Conservation (phyloP, 2,329 filamentous ascomycete species). For the Cladosporium sp. region DNA sequence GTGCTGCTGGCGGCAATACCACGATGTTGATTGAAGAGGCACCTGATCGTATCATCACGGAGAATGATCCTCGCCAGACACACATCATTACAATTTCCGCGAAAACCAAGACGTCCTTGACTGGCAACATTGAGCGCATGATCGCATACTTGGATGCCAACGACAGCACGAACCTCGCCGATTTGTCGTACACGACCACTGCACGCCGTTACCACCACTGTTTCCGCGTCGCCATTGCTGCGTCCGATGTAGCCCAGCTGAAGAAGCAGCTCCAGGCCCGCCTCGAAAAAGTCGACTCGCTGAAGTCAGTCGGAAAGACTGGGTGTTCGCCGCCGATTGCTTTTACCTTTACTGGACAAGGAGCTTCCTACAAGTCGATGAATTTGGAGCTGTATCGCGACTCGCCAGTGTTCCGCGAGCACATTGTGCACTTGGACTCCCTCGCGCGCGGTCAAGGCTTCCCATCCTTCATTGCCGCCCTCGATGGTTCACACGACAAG, state of each 20-base stretch:
- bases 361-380: slow-evolving; percentile 25
- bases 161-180: slow-evolving; percentile 52
- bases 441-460: slow-evolving; percentile 35
- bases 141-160: slow-evolving; percentile 57
- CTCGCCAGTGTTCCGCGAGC: slow-evolving; percentile 31
- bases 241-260: slow-evolving; percentile 34
- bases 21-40: slow-evolving; percentile 63
- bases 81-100: slow-evolving; percentile 62
- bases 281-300: slow-evolving; percentile 20
- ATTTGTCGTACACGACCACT: slow-evolving; percentile 67
- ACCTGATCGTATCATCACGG: slow-evolving; percentile 39
- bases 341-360: slow-evolving; percentile 46
- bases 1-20: slow-evolving; percentile 71
- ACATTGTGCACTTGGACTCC: slow-evolving; percentile 35
- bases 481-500: slow-evolving; percentile 23
- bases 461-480: slow-evolving; percentile 32
- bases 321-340: slow-evolving; percentile 30
- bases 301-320: slow-evolving; percentile 23
- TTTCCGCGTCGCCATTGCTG: slow-evolving; percentile 38
- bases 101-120: slow-evolving; percentile 51
- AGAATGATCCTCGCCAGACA: slow-evolving; percentile 54
- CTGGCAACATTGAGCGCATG: slow-evolving; percentile 58
- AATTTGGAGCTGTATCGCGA: slow-evolving; percentile 36
- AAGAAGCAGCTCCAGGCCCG: slow-evolving; percentile 25
- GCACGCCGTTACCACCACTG: slow-evolving; percentile 53